Evolutionary conservation across 805 yeast species (phyloP).

Genomic region (Tetrapisispora namnaoensis): DNA sequence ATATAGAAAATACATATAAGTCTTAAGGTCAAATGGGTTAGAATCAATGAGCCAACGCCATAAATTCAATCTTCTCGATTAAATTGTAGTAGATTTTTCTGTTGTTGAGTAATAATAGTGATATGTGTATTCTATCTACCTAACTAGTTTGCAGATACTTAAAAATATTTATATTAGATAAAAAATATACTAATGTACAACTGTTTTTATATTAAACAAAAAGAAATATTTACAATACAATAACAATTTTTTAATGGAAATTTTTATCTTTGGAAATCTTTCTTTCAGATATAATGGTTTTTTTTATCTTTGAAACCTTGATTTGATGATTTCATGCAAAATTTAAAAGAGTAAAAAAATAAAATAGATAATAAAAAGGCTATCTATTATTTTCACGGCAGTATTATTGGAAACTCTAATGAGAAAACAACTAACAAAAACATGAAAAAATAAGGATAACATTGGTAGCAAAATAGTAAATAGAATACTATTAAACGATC

Average conservation of each 20-base stretch:
- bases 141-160: conserved; percentile 5
- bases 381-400: not conserved
- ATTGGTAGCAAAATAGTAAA: conserved; percentile 2
- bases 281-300: conserved; percentile 4
- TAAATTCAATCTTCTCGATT: no score
- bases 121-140: conserved; percentile 13
- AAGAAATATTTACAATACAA: not conserved
- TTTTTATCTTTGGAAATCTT: conserved; percentile 22
- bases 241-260: conserved; percentile 8
- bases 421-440: not conserved
- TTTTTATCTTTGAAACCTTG: conserved; percentile 2
- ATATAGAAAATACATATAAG: no score
- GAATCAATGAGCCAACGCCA: no score
- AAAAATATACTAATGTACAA: conserved; percentile 8
- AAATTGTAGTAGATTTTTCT: no score
- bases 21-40: no score
- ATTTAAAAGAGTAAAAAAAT: conserved; percentile 4
- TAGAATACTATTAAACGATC: conserved; percentile 3
- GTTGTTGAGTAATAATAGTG: not conserved
- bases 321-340: conserved; percentile 5
- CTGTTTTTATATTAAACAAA: conserved; percentile 4
- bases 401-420: not conserved
- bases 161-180: conserved; percentile 3
- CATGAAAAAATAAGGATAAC: not conserved
- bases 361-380: conserved; percentile 1